These are phyloP conservation scores for Ceratocystis papillata DNA, from an alignment of 2,329 filamentous ascomycete genomes.

Conservation along the genomic window DNA sequence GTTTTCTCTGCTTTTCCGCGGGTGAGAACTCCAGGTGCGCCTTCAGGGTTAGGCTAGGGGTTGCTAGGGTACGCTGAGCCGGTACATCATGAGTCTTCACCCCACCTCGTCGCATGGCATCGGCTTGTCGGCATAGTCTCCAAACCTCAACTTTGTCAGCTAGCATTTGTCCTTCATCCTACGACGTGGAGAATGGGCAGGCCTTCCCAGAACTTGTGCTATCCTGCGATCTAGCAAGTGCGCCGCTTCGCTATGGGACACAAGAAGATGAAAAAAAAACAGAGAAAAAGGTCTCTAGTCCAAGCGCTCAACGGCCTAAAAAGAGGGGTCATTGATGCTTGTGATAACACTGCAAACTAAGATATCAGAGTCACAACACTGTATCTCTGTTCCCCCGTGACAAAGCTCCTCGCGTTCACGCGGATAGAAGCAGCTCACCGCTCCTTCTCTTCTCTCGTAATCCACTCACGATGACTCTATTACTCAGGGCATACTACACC, in stretches of 20 bases:
- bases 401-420: background rate
- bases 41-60: background rate
- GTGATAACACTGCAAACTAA: no score
- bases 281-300: no score
- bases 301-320: no score
- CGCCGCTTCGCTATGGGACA: no score
- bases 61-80: background rate
- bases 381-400: background rate
- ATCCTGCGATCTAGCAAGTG: no score
- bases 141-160: conserved; percentile 8
- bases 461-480: background rate
- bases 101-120: conserved; percentile 19
- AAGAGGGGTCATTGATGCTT: no score
- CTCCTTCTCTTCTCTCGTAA: background rate
- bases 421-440: background rate
- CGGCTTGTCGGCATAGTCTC: conserved; percentile 23
- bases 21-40: background rate
- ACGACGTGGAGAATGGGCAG: background rate
- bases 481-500: background rate
- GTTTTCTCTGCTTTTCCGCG: conserved; percentile 3
- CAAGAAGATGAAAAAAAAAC: no score
- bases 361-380: background rate
- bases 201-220: background rate
- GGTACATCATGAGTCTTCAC: background rate
- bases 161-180: background rate